phyloP scores from a whole-genome alignment of 345 rosid genomes.

The Pistacia integerrima region DNA sequence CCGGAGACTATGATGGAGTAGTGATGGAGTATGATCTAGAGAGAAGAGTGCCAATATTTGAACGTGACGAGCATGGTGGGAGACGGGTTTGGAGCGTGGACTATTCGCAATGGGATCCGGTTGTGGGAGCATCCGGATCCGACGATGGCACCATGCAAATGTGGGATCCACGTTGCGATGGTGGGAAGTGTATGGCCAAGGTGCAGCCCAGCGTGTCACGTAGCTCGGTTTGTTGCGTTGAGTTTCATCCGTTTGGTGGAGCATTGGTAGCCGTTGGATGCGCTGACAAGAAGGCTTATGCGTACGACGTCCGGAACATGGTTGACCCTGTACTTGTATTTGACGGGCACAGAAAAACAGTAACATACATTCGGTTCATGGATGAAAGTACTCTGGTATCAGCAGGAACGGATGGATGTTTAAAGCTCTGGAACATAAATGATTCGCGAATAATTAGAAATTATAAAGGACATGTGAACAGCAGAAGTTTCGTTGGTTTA shows the following conservation, averaged over 20 bases:
- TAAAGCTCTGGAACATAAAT: slow-evolving; percentile 61
- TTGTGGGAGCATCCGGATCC: slow-evolving; percentile 80
- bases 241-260: slow-evolving; percentile 69
- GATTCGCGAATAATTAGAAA: slow-evolving; percentile 44
- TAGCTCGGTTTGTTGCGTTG: slow-evolving; percentile 69
- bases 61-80: slow-evolving; percentile 95
- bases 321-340: slow-evolving; percentile 44
- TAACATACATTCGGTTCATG: slow-evolving; percentile 64
- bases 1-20: slow-evolving; percentile 93
- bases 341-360: slow-evolving; percentile 71
- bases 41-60: slow-evolving; percentile 56
- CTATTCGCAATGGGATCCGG: slow-evolving; percentile 52
- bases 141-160: slow-evolving; percentile 89
- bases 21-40: slow-evolving; percentile 85
- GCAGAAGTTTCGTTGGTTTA: slow-evolving; percentile 74
- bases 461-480: slow-evolving; percentile 70
- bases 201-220: slow-evolving; percentile 51
- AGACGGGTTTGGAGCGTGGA: slow-evolving; percentile 90
- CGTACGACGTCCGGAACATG: slow-evolving; percentile 60
- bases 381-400: slow-evolving; percentile 44
- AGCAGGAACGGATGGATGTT: slow-evolving; percentile 69
- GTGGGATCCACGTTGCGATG: slow-evolving; percentile 76
- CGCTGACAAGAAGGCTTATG: slow-evolving; percentile 70
- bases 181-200: slow-evolving; percentile 43
- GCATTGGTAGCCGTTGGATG: slow-evolving; percentile 63